Conservation (phyloP, 2,329 filamentous ascomycete genomes). For the Teratosphaeria epicoccoides region DNA sequence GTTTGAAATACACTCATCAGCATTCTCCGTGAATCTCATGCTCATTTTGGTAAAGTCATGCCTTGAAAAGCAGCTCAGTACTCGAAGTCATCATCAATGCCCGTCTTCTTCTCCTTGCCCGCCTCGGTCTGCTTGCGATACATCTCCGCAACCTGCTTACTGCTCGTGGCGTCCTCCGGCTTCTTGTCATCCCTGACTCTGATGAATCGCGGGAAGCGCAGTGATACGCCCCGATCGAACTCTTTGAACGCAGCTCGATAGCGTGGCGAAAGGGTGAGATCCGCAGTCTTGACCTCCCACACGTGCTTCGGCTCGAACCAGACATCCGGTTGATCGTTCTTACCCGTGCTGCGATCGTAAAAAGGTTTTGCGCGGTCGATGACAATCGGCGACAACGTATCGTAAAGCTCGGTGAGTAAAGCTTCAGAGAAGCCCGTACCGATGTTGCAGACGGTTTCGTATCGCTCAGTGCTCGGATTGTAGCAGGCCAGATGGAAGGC, state of each 20-base stretch:
- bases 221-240: slow-evolving; percentile 72
- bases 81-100: slow-evolving; percentile 95
- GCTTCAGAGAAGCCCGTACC: slow-evolving; percentile 93
- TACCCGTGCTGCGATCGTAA: slow-evolving; percentile 72
- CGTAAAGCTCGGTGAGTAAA: slow-evolving; percentile 79
- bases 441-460: slow-evolving; percentile 97
- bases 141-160: slow-evolving; percentile 86
- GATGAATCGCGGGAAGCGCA: slow-evolving; percentile 89
- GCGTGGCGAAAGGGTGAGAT: slow-evolving; percentile 80
- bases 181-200: slow-evolving; percentile 92
- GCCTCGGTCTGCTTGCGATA: slow-evolving; percentile 91
- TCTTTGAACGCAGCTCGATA: slow-evolving; percentile 87
- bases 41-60: not conserved
- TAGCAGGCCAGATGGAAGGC: slow-evolving; percentile 93
- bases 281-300: slow-evolving; percentile 96
- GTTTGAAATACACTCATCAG: too few relatives aligned
- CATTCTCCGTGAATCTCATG: not conserved
- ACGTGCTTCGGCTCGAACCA: slow-evolving; percentile 95
- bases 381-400: slow-evolving; percentile 60
- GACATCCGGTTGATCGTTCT: slow-evolving; percentile 91
- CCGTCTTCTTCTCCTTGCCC: slow-evolving; percentile 70
- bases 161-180: slow-evolving; percentile 76
- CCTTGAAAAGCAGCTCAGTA: slow-evolving; percentile 48
- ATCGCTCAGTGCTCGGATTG: slow-evolving; percentile 67
- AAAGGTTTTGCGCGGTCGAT: slow-evolving; percentile 93